Evolutionary conservation across 78 protist genomes (phyloP).

Genomic region (Speleostelium caveatum): DNA sequence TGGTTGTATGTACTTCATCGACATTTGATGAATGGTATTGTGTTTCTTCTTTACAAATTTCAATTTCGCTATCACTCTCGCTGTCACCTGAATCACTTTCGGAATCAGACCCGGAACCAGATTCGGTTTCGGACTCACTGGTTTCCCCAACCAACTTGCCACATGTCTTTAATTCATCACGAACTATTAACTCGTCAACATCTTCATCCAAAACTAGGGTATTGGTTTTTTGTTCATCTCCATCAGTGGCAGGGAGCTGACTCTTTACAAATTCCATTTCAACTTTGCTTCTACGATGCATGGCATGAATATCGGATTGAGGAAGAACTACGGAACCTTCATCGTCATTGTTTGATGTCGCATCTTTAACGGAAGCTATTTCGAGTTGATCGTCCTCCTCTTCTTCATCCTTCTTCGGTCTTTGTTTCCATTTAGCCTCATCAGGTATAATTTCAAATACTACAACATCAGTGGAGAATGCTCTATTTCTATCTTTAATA

Average conservation of each 20-base stretch:
- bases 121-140: not conserved
- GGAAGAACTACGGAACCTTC: constrained; percentile 42
- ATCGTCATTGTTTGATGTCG: constrained; percentile 21
- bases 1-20: not conserved
- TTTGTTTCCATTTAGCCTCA: constrained; percentile 56
- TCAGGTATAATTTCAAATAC: constrained; percentile 53
- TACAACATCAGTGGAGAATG: constrained; percentile 80
- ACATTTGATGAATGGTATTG: not conserved
- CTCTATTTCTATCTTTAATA: constrained; percentile 68
- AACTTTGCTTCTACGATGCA: not conserved
- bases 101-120: too few species aligned
- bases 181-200: not conserved
- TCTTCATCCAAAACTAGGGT: constrained; percentile 5
- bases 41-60: not conserved
- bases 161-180: not conserved
- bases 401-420: constrained; percentile 23
- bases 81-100: constrained; percentile 10
- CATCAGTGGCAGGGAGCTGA: not conserved
- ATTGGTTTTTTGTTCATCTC: constrained; percentile 2
- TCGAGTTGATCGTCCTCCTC: not conserved
- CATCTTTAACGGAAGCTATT: constrained; percentile 28
- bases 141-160: not conserved
- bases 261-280: constrained; percentile 19
- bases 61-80: constrained; percentile 1
- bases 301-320: not conserved